Conservation (phyloP, 495 filamentous ascomycete genomes). For the Aspergillus cristatus region DNA sequence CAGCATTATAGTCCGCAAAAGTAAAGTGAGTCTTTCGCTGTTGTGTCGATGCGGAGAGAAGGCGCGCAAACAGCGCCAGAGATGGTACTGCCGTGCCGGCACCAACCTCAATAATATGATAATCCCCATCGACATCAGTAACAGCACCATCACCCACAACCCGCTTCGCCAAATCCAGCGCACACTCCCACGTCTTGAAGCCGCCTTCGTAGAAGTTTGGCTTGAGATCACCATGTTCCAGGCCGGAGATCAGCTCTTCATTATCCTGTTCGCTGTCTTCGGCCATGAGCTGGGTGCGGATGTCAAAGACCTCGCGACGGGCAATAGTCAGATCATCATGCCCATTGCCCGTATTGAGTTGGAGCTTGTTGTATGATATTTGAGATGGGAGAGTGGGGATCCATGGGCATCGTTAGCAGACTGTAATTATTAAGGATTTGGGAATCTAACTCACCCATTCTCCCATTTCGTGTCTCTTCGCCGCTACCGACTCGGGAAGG, state of each 20-base stretch:
- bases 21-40: slow-evolving; percentile 47
- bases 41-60: slow-evolving; percentile 29
- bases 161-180: slow-evolving; percentile 73
- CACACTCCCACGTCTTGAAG: slow-evolving; percentile 99
- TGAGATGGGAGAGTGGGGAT: slow-evolving; percentile 64
- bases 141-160: slow-evolving; percentile 12
- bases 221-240: slow-evolving; percentile 76
- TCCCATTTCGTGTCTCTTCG: slow-evolving; percentile 31
- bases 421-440: slow-evolving; percentile 16
- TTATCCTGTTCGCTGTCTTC: slow-evolving; percentile 49
- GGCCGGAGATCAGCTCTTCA: slow-evolving; percentile 40
- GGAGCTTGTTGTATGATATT: slow-evolving; percentile 60
- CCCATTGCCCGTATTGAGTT: slow-evolving; percentile 41
- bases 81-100: slow-evolving; percentile 85
- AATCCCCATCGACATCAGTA: slow-evolving; percentile 14
- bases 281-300: slow-evolving; percentile 87
- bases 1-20: slow-evolving; percentile 82
- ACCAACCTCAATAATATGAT: slow-evolving; percentile 75
- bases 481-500: slow-evolving; percentile 26
- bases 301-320: slow-evolving; percentile 86
- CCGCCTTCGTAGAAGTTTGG: slow-evolving; percentile 93
- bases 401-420: slow-evolving; percentile 39
- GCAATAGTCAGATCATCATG: slow-evolving; percentile 44
- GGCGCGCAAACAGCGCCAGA: slow-evolving; percentile 64
- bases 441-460: slow-evolving; percentile 36